phyloP scores from a whole-genome alignment of 768 basidiomycete genomes.

The Leccinum uliginosum region DNA sequence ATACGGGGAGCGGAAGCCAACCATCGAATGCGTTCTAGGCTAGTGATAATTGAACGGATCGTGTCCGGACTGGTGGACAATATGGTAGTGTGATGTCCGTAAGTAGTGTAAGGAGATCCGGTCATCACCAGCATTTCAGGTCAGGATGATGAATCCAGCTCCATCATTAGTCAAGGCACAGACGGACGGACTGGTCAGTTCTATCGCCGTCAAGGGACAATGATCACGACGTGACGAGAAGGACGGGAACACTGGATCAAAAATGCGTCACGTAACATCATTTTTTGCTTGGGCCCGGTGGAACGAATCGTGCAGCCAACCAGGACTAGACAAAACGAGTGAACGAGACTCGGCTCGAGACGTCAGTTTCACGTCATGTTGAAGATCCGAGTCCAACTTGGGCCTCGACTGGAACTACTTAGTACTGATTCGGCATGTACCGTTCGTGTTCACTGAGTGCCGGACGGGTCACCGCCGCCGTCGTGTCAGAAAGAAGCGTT shows the following conservation, averaged over 20 bases:
- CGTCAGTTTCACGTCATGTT: not conserved
- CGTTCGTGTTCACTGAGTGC: not conserved
- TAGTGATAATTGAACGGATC: not conserved
- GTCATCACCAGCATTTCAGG: not conserved
- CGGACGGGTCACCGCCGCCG: not conserved
- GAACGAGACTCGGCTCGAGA: not conserved
- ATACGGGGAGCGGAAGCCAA: not conserved
- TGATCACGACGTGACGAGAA: not conserved
- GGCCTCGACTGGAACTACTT: not conserved
- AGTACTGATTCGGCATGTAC: too few relatives aligned
- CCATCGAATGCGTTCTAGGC: not conserved
- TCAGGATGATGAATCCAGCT: not conserved
- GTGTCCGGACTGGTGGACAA: not conserved
- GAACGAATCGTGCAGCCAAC: not conserved
- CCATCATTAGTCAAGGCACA: not conserved
- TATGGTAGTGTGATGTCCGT: not conserved
- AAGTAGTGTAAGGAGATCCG: not conserved
- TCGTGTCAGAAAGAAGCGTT: not conserved
- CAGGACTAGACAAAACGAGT: not conserved
- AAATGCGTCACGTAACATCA: not conserved
- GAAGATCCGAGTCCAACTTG: not conserved
- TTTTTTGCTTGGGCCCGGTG: not conserved
- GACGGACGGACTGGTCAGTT: not conserved
- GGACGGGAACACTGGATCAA: not conserved
- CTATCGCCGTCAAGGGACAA: not conserved